Base-by-base conservation (phyloP, 768 basidiomycete genomes). In the Russula griseocarnosa region DNA sequence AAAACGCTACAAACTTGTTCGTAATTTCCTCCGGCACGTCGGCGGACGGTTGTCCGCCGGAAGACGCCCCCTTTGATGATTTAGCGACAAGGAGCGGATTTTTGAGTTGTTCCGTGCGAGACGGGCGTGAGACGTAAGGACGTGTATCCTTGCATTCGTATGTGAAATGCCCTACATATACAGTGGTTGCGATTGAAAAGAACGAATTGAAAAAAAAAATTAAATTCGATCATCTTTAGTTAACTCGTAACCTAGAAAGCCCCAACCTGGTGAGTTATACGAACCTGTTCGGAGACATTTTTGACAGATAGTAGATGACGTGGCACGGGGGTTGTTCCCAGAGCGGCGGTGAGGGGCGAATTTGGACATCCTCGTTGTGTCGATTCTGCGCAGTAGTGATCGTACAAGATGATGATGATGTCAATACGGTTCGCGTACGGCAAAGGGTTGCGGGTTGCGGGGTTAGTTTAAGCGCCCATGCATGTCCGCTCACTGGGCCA, bases 1-100 rank as follows among this genome's bases (percentile, higher is more conserved):
- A 42, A 44, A 30, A 24, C 24, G 11, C 65, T 10, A 79, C 86
- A 40, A 60, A 91, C 90, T 87, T 86, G 66, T 76, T 81, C 79
- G 86, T 92, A 75, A 97, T 95, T 74, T 97, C 94, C 66, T 94
- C 93, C 5, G 94, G 94, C 13, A 94, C 83, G 66, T 92, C 90
- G 0, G 92, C 86, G 20, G 84, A 85, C 4, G 92, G 91, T 68
- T n/a, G 46, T 11, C 87, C 87, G 9, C 86, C 83, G n/a, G n/a
- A n/a, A n/a, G n/a, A n/a, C 0, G 79, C 77, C 73, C 0, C 8
- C 32, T 83, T 87, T 44, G 88, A 74, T 73, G 88, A 74, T 73
- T 90, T 90, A 4, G 85, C 81, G 9, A 88, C 76, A 2, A 84
- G 55, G 26, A 75, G 79, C 3, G 92, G 92, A 60, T 92, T 90